phyloP scores from a whole-genome alignment of 192 early-diverging fungal species.

The Coemansia sp. region DNA sequence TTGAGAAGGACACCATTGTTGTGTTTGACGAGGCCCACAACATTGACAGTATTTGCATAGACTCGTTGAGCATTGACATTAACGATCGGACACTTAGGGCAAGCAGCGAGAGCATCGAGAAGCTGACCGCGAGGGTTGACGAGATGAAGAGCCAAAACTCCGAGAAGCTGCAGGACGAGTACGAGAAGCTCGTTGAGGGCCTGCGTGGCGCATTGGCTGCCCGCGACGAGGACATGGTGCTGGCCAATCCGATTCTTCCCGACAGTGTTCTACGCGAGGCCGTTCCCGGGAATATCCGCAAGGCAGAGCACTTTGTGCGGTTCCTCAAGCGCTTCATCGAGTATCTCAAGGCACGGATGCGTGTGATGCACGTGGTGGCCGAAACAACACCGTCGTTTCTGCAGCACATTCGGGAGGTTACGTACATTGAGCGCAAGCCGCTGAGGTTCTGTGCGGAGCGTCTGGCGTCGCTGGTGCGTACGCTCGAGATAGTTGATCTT shows the following conservation, averaged over 20 bases:
- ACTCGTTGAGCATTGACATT: slow-evolving; percentile 93
- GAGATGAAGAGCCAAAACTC: slow-evolving; percentile 85
- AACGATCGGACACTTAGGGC: slow-evolving; percentile 88
- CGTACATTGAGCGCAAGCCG: slow-evolving; percentile 92
- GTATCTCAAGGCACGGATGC: slow-evolving; percentile 95
- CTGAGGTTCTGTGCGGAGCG: slow-evolving; percentile 94
- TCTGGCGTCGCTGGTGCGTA: slow-evolving; percentile 84
- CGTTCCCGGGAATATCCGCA: slow-evolving; percentile 95
- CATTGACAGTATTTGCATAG: slow-evolving; percentile 99
- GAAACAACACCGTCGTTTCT: slow-evolving; percentile 94
- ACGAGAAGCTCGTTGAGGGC: slow-evolving; percentile 86
- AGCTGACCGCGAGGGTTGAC: slow-evolving; percentile 70
- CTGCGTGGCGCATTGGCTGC: slow-evolving; percentile 70
- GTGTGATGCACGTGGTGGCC: slow-evolving; percentile 96
- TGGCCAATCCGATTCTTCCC: slow-evolving; percentile 94
- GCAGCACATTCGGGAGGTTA: slow-evolving; percentile 91
- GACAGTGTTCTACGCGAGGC: slow-evolving; percentile 92
- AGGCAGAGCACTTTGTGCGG: slow-evolving; percentile 97
- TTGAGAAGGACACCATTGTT: slow-evolving; percentile 94
- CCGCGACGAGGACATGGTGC: slow-evolving; percentile 80
- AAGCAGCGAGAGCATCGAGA: slow-evolving; percentile 75
- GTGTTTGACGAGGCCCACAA: slow-evolving; percentile 99
- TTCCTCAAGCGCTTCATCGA: slow-evolving; percentile 96
- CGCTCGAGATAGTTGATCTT: slow-evolving; percentile 92
- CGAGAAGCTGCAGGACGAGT: slow-evolving; percentile 87